Evolutionary conservation across 805 yeast genomes (phyloP), one percentile per base, ranked within the genome.

Genomic region (Pichia gijzeniarum): DNA sequence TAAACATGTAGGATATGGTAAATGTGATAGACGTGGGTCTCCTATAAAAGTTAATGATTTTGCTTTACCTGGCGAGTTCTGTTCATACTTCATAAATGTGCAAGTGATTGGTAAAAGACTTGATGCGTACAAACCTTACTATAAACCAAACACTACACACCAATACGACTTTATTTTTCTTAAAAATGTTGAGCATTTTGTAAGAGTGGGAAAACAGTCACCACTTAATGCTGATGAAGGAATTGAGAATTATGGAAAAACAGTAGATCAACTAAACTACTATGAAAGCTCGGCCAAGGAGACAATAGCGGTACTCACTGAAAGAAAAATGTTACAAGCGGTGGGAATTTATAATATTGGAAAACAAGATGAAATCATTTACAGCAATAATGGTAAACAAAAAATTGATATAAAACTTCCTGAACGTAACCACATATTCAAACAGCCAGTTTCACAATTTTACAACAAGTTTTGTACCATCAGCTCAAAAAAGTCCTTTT

Each of bases 1-100:
- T 30, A 63, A 67, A 38, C 63, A 67, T 0, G 59, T 77, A 21
- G 83, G 84, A 0, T 79, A 78, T 57, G 84, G 82, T 6, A 71
- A 72, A 47, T 18, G 27, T 6, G 67, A 65, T 13, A 50, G 59
- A 0, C 49, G 67, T 22, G 84, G 83, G 1, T 68, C 77, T 0
- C 83, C 84, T 1, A 59, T 79, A 5, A 55, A 71, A 43, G 71
- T 75, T 1, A 63, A 63, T 10, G 85, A 80, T 60, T 61, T 67
- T 35, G 53, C 67, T 7, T 62, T 64, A 27, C 65, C 60, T 48
- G 71, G 58, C 18, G 50, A 53, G 18, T 73, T 78, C 34, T 59
- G 77, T 13, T 62, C 72, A 19, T 78, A 78, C 52, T 64, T 75
- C 1, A 67, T 79, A 16, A 78, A 74, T 47, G 77, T 78, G 10